These are phyloP conservation scores for Hymenoscyphus scutula DNA, from an alignment of 2,329 filamentous ascomycete species.

Conservation along the genomic window DNA sequence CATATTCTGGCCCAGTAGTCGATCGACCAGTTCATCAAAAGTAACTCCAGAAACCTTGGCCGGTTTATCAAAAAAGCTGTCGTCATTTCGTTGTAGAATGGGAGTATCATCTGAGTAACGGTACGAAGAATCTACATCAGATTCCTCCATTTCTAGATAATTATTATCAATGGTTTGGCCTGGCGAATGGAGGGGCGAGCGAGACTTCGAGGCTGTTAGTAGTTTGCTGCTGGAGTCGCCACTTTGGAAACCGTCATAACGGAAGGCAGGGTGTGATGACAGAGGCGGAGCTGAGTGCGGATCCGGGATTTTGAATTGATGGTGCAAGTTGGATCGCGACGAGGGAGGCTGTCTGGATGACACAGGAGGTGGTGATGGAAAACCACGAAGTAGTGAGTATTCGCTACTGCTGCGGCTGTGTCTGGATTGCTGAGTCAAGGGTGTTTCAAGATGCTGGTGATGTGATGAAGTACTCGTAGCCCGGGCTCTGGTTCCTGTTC, in stretches of 20 bases:
- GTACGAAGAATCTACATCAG: conserved; percentile 63
- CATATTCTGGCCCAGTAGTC: conserved; percentile 77
- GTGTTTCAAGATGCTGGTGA: conserved; percentile 61
- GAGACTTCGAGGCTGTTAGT: conserved; percentile 17
- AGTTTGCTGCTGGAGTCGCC: conserved; percentile 21
- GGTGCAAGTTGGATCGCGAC: conserved; percentile 35
- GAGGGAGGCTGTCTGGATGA: conserved; percentile 33
- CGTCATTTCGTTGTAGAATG: conserved; percentile 64
- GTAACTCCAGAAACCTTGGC: conserved; percentile 52
- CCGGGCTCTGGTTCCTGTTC: conserved; percentile 27
- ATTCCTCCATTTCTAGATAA: conserved; percentile 54
- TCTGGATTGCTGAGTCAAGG: conserved; percentile 59
- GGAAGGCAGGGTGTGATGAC: conserved; percentile 35
- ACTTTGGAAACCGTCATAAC: conserved; percentile 28
- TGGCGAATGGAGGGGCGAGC: conserved; percentile 25
- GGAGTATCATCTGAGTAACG: conserved; percentile 66
- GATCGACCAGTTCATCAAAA: conserved; percentile 77
- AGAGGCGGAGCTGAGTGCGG: conserved; percentile 34
- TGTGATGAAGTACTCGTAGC: conserved; percentile 39
- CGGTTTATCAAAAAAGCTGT: conserved; percentile 55
- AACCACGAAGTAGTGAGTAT: conserved; percentile 57
- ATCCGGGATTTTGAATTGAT: conserved; percentile 32
- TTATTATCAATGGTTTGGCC: conserved; percentile 27
- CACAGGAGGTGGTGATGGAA: conserved; percentile 45
- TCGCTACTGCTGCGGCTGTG: conserved; percentile 72